These are phyloP conservation scores for Chrysochromulina tobinii DNA, from an alignment of 78 protist species.

Conservation along the genomic window DNA sequence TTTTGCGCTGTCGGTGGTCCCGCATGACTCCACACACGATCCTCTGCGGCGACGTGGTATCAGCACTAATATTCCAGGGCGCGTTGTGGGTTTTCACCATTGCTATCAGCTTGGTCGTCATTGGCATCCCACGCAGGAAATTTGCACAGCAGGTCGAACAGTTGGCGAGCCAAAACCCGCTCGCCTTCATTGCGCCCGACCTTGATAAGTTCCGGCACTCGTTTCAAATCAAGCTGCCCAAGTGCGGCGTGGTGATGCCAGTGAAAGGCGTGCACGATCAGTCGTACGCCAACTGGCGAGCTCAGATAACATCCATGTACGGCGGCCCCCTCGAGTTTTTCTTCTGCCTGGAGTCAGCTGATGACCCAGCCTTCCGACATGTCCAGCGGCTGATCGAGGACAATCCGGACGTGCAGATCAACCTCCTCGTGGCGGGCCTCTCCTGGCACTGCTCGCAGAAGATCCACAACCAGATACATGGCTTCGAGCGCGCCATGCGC, in stretches of 20 bases:
- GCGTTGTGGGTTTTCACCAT: no score
- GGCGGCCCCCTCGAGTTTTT: slow-evolving; percentile 40
- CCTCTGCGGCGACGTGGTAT: no score
- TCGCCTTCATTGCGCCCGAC: neutral
- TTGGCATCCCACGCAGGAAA: no score
- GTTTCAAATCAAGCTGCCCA: neutral
- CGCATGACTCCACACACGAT: no score
- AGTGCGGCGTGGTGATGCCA: slow-evolving; percentile 14
- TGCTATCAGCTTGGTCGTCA: no score
- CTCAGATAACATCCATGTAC: neutral
- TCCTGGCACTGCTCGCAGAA: slow-evolving; percentile 49
- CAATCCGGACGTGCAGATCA: neutral
- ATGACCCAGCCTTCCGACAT: slow-evolving; percentile 35
- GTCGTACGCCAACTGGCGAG: slow-evolving; percentile 38
- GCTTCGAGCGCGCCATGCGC: neutral
- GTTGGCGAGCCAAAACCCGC: neutral
- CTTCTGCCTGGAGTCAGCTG: slow-evolving; percentile 33
- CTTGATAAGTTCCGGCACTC: neutral
- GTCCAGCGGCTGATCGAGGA: neutral
- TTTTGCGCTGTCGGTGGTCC: no score
- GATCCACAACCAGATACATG: slow-evolving; percentile 46
- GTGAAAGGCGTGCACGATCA: slow-evolving; percentile 43
- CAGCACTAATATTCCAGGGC: no score
- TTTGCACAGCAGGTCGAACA: no score
- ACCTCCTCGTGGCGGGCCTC: neutral